Evolutionary conservation across 768 basidiomycete species (phyloP), one percentile per base, ranked within the genome.

Genomic region (Lentinula aciculospora): DNA sequence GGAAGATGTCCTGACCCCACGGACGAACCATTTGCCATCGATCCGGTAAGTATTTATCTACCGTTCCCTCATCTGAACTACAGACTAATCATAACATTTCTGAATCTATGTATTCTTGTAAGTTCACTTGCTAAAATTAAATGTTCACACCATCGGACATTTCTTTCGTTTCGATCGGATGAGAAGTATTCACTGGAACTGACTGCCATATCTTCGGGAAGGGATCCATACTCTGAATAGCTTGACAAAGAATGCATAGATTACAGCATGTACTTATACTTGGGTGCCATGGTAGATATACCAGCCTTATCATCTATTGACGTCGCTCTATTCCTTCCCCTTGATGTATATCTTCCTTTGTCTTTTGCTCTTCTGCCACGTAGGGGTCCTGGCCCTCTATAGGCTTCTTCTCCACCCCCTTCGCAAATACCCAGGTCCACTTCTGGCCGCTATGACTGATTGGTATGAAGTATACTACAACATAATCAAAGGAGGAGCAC

Each of bases 381-480:
- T 34, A 28, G 47, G 47, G 32, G 5, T 3, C 32, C 21, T 49
- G 4, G 48, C 28, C 13, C n/a, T 62, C 15, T 65, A 59, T 19
- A 60, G 67, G 8, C 59, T 68, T 6, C 64, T 58, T 36, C 66
- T 65, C 12, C 70, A 71, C 53, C 70, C 69, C 15, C 53, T 71
- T 15, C 40, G 63, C 13, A 56, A 56, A 15, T 68, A 66, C 50
- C 71, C 72, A 15, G 72, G 72, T 3, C 71, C 70, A 25, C 56
- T 32, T 23, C 44, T 71, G 1, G 72, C 71, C 3, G 69, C 69
- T 4, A 15, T 63, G 2, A 67, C 68, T 8, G 50, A 59, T 29
- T 64, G 60, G 23, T 72, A 72, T 50, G 47, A 59, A 15, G 63
- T 62, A 4, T 73, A 69, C 59, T 70, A 67, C 53, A 67, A 68